Evolutionary conservation across 768 basidiomycete genomes (phyloP).

Genomic region (Lactarius quietus): DNA sequence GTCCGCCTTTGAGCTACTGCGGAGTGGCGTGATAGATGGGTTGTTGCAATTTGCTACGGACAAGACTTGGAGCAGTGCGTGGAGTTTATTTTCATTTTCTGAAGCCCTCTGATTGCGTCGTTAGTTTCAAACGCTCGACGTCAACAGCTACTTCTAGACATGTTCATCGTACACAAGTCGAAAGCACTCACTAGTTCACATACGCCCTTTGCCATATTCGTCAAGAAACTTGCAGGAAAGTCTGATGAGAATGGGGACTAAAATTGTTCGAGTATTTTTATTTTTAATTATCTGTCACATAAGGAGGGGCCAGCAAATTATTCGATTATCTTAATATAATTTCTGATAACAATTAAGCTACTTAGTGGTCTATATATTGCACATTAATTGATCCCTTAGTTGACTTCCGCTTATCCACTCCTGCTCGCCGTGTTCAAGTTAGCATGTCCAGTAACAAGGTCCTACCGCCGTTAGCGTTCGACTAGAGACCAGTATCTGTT

Average conservation of each 20-base stretch:
- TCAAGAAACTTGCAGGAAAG: conserved; percentile 97
- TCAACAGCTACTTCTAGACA: conserved; percentile 74
- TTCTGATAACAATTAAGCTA: too few relatives aligned
- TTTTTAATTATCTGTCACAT: too few relatives aligned
- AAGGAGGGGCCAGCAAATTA: too few relatives aligned
- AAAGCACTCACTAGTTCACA: conserved; percentile 44
- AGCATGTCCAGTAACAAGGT: too few relatives aligned
- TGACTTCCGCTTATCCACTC: too few relatives aligned
- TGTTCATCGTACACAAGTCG: conserved; percentile 57
- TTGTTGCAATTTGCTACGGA: conserved; percentile 80
- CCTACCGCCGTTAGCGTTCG: too few relatives aligned
- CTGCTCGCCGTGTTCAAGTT: too few relatives aligned
- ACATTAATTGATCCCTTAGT: too few relatives aligned
- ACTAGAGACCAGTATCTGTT: too few relatives aligned
- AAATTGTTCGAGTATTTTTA: too few relatives aligned
- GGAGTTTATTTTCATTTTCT: conserved; percentile 22
- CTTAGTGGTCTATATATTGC: too few relatives aligned
- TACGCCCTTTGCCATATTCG: conserved; percentile 69
- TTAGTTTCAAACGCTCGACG: conserved; percentile 63
- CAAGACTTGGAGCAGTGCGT: conserved; percentile 54
- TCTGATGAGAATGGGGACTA: conserved; percentile 90
- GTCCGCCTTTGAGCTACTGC: conserved; percentile 92
- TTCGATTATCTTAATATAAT: too few relatives aligned
- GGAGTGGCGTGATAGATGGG: conserved; percentile 90
- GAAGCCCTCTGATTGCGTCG: background rate